phyloP scores from a whole-genome alignment of 2,329 filamentous ascomycete species.

The Aspergillus uvarum region DNA sequence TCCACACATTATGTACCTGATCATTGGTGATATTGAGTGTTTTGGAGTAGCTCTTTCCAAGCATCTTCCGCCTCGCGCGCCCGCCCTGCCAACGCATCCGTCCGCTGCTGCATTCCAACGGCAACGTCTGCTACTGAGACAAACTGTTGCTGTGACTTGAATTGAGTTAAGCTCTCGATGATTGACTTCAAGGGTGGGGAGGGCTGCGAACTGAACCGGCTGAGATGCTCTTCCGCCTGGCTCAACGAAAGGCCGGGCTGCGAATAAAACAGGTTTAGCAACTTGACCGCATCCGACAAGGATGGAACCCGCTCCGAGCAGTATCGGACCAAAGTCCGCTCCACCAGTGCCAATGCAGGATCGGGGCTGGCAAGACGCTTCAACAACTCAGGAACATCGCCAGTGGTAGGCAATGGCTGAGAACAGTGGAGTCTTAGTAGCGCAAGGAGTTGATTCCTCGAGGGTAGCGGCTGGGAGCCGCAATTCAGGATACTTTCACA shows the following conservation, averaged over 20 bases:
- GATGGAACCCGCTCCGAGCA: background rate
- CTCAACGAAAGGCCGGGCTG: background rate
- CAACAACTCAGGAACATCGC: background rate
- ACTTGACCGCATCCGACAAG: background rate
- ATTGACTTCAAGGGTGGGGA: background rate
- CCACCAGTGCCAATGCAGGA: background rate
- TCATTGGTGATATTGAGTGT: no score
- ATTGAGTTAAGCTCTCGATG: background rate
- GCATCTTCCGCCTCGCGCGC: background rate
- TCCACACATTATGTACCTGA: no score
- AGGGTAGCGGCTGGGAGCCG: background rate
- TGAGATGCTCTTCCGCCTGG: slow-evolving; percentile 1
- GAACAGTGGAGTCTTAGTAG: background rate
- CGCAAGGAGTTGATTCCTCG: background rate
- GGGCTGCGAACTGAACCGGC: background rate
- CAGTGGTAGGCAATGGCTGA: background rate
- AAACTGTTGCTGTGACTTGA: background rate
- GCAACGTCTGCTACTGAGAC: background rate
- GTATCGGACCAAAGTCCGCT: background rate
- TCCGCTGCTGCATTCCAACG: background rate
- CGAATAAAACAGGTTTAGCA: background rate
- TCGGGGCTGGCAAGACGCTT: background rate
- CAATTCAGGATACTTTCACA: background rate
- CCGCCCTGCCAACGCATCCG: background rate
- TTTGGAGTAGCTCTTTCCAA: background rate